phyloP scores from a whole-genome alignment of 2,329 filamentous ascomycete species.

The Ceratocystis ficicola region DNA sequence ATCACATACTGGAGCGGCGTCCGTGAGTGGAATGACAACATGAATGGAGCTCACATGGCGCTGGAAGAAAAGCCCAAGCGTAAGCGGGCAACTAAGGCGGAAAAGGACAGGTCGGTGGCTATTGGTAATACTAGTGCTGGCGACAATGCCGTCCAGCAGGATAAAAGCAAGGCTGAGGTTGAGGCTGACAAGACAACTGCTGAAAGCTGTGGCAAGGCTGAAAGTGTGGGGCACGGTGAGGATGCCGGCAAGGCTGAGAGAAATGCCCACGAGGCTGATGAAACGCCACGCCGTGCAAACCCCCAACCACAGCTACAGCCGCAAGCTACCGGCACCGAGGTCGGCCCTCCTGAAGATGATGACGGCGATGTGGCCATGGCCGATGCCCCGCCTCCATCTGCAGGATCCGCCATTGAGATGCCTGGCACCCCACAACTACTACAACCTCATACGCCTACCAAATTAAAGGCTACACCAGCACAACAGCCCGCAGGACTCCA shows the following conservation, averaged over 20 bases:
- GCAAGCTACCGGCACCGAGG: neutral
- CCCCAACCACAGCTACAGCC: neutral
- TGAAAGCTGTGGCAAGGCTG: neutral
- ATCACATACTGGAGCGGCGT: constrained; percentile 91
- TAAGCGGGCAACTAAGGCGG: constrained; percentile 37
- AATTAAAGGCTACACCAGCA: neutral
- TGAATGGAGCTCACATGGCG: constrained; percentile 53
- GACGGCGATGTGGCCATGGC: constrained; percentile 15
- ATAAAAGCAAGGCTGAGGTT: neutral
- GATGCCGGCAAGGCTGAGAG: neutral
- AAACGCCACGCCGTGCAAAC: neutral
- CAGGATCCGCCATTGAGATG: neutral
- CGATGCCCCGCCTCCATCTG: constrained; percentile 5
- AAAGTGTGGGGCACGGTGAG: neutral
- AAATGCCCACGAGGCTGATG: neutral
- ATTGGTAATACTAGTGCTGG: constrained; percentile 14
- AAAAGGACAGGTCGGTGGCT: constrained; percentile 26
- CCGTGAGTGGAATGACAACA: constrained; percentile 64
- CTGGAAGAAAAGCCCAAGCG: constrained; percentile 49
- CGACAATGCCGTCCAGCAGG: neutral
- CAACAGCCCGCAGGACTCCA: constrained; percentile 12
- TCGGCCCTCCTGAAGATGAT: neutral
- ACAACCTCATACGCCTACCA: neutral
- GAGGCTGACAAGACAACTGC: neutral
- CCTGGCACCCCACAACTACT: neutral